Evolutionary conservation across 2,329 filamentous ascomycete genomes (phyloP).

Genomic region (Penicillium hordei): DNA sequence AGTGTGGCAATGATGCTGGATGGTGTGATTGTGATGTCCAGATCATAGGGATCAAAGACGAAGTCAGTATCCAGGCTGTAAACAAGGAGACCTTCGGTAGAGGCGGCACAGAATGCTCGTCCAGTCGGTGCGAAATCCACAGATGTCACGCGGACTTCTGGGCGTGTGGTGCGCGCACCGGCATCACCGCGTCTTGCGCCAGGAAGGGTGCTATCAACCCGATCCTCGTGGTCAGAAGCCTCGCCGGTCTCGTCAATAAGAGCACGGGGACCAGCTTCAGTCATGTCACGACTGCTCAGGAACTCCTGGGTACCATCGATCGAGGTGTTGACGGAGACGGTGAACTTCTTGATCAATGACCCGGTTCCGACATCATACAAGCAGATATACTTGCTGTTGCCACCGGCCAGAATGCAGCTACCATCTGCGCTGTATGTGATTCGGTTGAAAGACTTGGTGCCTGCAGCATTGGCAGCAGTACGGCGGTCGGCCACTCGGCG

Average conservation of each 20-base stretch:
- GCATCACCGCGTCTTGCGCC: constrained; percentile 87
- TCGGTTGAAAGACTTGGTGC: constrained; percentile 85
- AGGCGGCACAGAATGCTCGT: constrained; percentile 87
- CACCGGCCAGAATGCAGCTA: constrained; percentile 81
- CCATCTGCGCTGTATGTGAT: constrained; percentile 92
- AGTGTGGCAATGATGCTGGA: constrained; percentile 78
- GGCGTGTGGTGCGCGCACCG: constrained; percentile 70
- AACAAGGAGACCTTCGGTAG: constrained; percentile 88
- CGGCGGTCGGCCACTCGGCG: constrained; percentile 83
- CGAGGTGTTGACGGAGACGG: constrained; percentile 92
- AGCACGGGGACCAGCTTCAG: constrained; percentile 80
- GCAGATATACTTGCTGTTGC: constrained; percentile 98
- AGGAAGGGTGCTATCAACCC: constrained; percentile 75
- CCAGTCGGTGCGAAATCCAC: constrained; percentile 88
- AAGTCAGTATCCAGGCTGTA: constrained; percentile 85
- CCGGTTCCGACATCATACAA: constrained; percentile 93
- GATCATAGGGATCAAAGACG: constrained; percentile 92
- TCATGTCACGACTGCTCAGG: constrained; percentile 86
- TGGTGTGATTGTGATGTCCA: constrained; percentile 91
- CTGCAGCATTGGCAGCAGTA: constrained; percentile 85
- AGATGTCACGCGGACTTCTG: constrained; percentile 80
- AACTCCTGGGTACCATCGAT: constrained; percentile 96
- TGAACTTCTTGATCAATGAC: constrained; percentile 90
- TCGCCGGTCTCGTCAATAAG: constrained; percentile 88
- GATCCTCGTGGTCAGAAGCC: constrained; percentile 82